Evolutionary conservation across 73 alveolate genomes (phyloP), one percentile per base, ranked within the genome.

Genomic region (Halteria grandinella): DNA sequence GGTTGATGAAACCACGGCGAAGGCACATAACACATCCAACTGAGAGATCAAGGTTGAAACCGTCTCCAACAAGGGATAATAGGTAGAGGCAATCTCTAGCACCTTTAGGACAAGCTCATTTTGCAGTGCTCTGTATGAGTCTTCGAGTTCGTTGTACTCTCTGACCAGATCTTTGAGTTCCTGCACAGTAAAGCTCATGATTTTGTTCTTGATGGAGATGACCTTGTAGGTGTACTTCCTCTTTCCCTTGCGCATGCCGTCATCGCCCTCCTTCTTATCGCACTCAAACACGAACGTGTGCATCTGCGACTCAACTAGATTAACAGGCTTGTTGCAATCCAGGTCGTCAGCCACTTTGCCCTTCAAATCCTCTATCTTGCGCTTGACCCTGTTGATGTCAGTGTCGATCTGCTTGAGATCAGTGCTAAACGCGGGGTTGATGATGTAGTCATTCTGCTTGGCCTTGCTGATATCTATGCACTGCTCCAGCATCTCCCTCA

Each of bases 261-360:
- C 92, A 43, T 85, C 96, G 43, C 87, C 93, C 63, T 87, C 95
- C 58, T 72, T 54, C 66, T 93, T 93, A 27, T 93, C 91, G 3
- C 87, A 88, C 76, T 93, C 98, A 72, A 93, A 89, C 1, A 90
- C 31, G 50, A 79, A 86, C 5, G 90, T 79, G 34, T 89, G 93
- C 0, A 88, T 60, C 29, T 55, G 55, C 20, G 91, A 83, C 31
- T 89, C 97, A 5, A 84, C 81, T 31, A 93, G 50, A 37, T 74
- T 60, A 31, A 91, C 85, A 4, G 83, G 55, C 49, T 78, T 83
- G 10, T 44, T 74, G 29, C 86, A 11, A 11, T 36, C n/a, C 23
- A 93, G 79, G 25, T 86, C 92, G 21, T 87, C 88, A 29, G 72
- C 89, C 1, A 91, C 72, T 15, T 75, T 58, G 8, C 53, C 29